phyloP scores from a whole-genome alignment of 192 early-diverging fungal species.

The Entomortierella parvispora region DNA sequence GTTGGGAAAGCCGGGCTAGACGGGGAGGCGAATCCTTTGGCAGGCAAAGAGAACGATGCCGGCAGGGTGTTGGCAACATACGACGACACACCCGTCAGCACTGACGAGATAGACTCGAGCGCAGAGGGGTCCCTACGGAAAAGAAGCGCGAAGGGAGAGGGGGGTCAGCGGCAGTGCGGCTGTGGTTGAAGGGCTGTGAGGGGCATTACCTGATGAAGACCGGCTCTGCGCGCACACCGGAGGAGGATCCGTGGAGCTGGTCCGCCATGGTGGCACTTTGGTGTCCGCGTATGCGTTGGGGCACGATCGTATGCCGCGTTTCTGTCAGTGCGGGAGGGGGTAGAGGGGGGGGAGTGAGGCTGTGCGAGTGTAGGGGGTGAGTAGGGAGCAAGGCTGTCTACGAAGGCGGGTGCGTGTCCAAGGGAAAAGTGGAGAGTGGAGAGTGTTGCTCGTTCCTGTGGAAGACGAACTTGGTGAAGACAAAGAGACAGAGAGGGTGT shows the following conservation, averaged over 20 bases:
- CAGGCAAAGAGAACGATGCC: constrained; percentile 40
- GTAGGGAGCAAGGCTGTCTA: no score
- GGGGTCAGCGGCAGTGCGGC: neutral
- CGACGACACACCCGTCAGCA: constrained; percentile 67
- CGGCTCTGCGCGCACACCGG: constrained; percentile 60
- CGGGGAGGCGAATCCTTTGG: constrained; percentile 36
- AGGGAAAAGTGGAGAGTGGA: no score
- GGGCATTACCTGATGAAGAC: constrained; percentile 58
- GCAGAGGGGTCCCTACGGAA: constrained; percentile 69
- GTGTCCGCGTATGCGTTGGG: neutral
- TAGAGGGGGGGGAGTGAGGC: no score
- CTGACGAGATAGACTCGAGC: constrained; percentile 68
- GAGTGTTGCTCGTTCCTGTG: no score
- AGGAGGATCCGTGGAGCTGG: constrained; percentile 6
- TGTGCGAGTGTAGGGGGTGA: no score
- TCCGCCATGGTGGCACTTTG: constrained; percentile 7
- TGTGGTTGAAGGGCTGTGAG: neutral
- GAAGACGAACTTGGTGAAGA: no score
- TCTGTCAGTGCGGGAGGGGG: no score
- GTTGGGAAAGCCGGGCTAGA: constrained; percentile 26
- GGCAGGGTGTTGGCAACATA: constrained; percentile 73
- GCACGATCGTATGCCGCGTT: neutral
- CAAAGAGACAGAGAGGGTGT: no score
- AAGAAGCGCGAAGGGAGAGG: neutral
- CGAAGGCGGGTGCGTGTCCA: no score